Base-by-base conservation (phyloP, 192 early-diverging fungal genomes). In the Coemansia sp. region DNA sequence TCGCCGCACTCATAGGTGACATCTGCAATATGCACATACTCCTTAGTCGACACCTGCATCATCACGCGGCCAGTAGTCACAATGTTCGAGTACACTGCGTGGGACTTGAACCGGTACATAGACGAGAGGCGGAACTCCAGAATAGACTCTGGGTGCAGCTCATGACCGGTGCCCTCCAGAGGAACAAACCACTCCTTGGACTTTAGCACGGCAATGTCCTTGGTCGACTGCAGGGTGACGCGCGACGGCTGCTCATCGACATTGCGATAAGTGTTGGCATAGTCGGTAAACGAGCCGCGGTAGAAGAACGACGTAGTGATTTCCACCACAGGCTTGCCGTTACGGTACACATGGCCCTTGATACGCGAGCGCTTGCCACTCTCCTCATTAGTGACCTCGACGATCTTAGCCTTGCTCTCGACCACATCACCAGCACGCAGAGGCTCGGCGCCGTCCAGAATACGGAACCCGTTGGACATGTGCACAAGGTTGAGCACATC, bases 311-410 rank as follows among this genome's bases (percentile, higher is more conserved):
- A 89, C 55, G 87, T 90, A 43, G 92, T 92, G 49, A 98, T 90
- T 85, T 97, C 94, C 73, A 96, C 87, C 29, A 96, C 84, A 18
- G 92, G 89, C 77, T 90, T 87, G 73, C 87, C 86, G 10, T 90
- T 88, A 67, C 91, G 91, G 62, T 87, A 84, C 33, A 96, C 85
- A 27, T 88, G 81, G 33, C 92, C 93, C 87, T 90, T 90, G 84
- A 98, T 95, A 68, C 93, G 91, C 55, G 96, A 91, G 72, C 92
- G 87, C 88, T 98, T 98, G 65, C 96, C 96, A 67, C 92, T 87
- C 60, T 96, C 94, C 71, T 86, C 92, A 81, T 95, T 96, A 68
- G 91, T 85, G 49, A 98, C 92, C 22, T 94, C 92, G 62, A 94
- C 90, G 66, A 98, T 89, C 63, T 89, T 86, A 27, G 95, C 93